These are phyloP conservation scores for Pichia californica DNA, from an alignment of 805 yeast genomes.

Conservation along the genomic window DNA sequence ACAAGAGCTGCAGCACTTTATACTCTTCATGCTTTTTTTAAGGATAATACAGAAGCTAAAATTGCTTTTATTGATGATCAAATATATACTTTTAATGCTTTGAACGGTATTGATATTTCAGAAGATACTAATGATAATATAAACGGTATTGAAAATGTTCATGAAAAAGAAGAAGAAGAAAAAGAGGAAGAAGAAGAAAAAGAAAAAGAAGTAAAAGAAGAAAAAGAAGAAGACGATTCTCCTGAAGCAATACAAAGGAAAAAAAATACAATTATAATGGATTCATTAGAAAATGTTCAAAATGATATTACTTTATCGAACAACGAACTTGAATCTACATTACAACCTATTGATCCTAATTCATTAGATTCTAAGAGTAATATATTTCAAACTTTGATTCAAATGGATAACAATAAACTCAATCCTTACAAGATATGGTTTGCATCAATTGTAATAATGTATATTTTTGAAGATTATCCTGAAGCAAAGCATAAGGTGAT, in stretches of 20 bases:
- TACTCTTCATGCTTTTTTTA: constrained; percentile 62
- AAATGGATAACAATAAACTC: constrained; percentile 64
- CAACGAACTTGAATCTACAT: not conserved
- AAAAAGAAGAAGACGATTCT: not conserved
- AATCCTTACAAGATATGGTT: constrained; percentile 91
- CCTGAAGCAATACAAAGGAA: not conserved
- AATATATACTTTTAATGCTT: constrained; percentile 35
- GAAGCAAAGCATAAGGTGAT: constrained; percentile 44
- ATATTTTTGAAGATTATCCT: constrained; percentile 50
- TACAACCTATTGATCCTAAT: constrained; percentile 7
- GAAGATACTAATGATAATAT: too few species aligned
- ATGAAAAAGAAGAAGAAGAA: not conserved
- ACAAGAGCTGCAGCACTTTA: constrained; percentile 66
- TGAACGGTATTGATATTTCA: constrained; percentile 21
- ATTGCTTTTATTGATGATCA: constrained; percentile 62
- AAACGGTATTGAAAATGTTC: constrained; percentile 17
- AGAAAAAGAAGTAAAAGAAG: not conserved
- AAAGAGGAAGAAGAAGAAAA: not conserved
- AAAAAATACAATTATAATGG: not conserved
- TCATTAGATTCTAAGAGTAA: constrained; percentile 43
- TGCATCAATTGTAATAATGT: constrained; percentile 58
- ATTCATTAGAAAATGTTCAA: not conserved
- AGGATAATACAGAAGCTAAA: constrained; percentile 57
- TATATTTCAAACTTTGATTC: constrained; percentile 63
- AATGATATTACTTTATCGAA: not conserved